A percentile compares a stretch with the other conserved stretches of the same genome.
Evolutionary conservation across 345 rosid species (phyloP).

Genomic region (Physaria fendleri): DNA sequence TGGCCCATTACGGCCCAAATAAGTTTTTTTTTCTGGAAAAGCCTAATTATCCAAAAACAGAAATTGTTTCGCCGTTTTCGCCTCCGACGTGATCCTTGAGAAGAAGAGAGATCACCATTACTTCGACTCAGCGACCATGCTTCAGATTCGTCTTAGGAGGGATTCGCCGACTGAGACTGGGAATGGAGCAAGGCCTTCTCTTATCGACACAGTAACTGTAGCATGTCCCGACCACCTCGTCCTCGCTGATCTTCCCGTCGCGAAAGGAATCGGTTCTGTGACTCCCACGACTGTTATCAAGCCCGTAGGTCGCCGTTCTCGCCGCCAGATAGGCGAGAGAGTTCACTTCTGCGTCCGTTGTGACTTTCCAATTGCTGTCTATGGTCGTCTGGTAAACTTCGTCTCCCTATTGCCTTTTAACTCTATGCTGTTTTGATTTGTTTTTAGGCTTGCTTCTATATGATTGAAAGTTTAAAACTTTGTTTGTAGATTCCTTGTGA

Average conservation of each 20-base stretch:
- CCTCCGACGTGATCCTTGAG: not conserved
- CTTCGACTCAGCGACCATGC: conserved; percentile 65
- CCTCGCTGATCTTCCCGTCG: conserved; percentile 98
- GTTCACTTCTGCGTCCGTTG: conserved; percentile 97
- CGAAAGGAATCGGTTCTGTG: conserved; percentile 82
- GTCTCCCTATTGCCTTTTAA: not conserved
- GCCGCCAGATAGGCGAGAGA: conserved; percentile 91
- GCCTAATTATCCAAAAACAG: too few species aligned
- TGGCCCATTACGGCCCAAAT: too few species aligned
- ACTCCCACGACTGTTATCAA: conserved; percentile 55
- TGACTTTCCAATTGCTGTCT: conserved; percentile 90
- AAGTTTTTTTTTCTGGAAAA: too few species aligned
- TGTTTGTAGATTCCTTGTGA: conserved; percentile 91
- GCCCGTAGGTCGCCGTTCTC: conserved; percentile 77
- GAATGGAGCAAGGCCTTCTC: conserved; percentile 45
- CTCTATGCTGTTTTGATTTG: not conserved
- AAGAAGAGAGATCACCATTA: conserved; percentile 2
- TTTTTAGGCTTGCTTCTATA: not conserved
- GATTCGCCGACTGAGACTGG: conserved; percentile 51
- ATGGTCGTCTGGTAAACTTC: conserved; percentile 68
- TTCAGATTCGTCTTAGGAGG: conserved; percentile 74
- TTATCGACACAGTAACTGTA: conserved; percentile 74
- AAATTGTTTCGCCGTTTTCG: not conserved
- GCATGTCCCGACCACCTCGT: conserved; percentile 95
- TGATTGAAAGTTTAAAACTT: not conserved